Percentiles rank a stretch among this genome's conserved stretches.
phyloP scores from a whole-genome alignment of 768 basidiomycete species.

The Sistotremastrum suecicum region DNA sequence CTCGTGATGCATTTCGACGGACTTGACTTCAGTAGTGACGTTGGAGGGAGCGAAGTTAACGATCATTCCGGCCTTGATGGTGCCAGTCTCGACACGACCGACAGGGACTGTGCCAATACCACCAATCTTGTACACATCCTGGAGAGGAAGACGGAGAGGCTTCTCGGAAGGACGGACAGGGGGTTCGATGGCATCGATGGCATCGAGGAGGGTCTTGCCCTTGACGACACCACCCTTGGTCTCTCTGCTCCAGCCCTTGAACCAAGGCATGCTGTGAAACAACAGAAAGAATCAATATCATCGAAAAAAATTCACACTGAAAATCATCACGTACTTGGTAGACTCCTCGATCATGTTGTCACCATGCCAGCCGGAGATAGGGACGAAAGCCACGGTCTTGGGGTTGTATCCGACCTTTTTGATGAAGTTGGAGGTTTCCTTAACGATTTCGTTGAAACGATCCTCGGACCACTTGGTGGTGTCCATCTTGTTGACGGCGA shows the following conservation, averaged over 20 bases:
- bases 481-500: constrained; percentile 99
- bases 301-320: constrained; percentile 2
- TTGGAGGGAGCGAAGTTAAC: constrained; percentile 93
- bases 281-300: not conserved
- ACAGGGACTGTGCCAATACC: constrained; percentile 99
- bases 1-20: constrained; percentile 99
- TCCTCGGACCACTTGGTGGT: constrained; percentile 99
- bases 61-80: constrained; percentile 99
- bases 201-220: constrained; percentile 99
- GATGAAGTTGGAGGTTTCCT: constrained; percentile 95
- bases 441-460: constrained; percentile 98
- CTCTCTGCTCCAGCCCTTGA: constrained; percentile 99
- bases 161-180: constrained; percentile 95
- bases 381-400: constrained; percentile 95
- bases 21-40: constrained; percentile 99
- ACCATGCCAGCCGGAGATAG: constrained; percentile 99
- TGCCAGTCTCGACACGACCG: constrained; percentile 99
- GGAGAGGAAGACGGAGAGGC: constrained; percentile 99
- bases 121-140: constrained; percentile 99
- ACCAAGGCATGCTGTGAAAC: constrained; percentile 83
- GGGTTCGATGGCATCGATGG: constrained; percentile 99
- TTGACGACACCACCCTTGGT: constrained; percentile 72
- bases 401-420: constrained; percentile 99
- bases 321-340: constrained; percentile 46
- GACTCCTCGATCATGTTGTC: constrained; percentile 99